Evolutionary conservation across 305 asterid species (phyloP), one percentile per base, ranked within the genome.

Genomic region (Fraxinus paxiana): DNA sequence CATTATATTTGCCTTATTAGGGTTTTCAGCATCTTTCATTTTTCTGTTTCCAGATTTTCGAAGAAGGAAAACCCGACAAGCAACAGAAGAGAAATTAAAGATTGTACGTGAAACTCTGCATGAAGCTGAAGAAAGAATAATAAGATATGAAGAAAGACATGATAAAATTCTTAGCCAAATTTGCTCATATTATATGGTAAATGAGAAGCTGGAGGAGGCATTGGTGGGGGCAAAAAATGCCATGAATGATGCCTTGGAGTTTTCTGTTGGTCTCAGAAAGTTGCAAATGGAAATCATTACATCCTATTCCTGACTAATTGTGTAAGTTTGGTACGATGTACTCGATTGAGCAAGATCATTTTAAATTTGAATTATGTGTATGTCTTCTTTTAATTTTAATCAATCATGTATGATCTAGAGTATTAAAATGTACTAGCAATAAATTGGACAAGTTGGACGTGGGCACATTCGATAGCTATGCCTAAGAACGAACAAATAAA

Each of bases 81-180:
- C 69, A 4, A 63, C 73, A n/a, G 69, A 22, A 33, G 84, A 82
- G 72, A 88, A 88, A 78, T 30, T 78, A 15, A 81, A 54, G 76
- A 54, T 84, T 4, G 56, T 46, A 13, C 1, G 56, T 20, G 80
- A 88, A 54, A 85, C 85, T 41, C 56, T 88, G 80, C 80, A 72
- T 26, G 59, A 35, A 82, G 90, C 89, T 8, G 90, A 88, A 22
- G 79, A 26, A 38, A 82, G 83, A 65, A 73, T 70, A 0, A 34
- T 46, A 35, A 82, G 82, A 34, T 84, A 86, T 12, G 85, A 87
- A 82, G 89, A 88, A 76, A 85, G 93, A 54, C 92, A 91, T 7
- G 93, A 87, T 30, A 73, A 33, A n/a, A 80, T 91, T 61, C 87
- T 91, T n/a, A 75, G 41, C 18, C 87, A 88, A 48, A 80, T 88